Conservation (phyloP, 2,329 filamentous ascomycete genomes). For the Boeremia exigua region DNA sequence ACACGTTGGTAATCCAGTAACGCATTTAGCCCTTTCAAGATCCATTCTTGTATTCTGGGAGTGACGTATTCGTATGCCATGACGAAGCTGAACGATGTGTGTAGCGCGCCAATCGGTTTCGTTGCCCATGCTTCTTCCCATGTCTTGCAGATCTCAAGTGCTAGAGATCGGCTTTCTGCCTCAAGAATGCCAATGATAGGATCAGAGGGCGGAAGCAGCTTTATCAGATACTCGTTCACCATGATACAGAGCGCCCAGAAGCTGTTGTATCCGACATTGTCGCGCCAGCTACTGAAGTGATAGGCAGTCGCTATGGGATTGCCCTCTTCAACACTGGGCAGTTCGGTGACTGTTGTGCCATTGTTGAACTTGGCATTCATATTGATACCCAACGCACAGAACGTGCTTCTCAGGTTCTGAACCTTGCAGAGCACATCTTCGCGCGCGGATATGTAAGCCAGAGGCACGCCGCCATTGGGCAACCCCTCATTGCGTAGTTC, state of each 20-base stretch:
- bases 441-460: conserved; percentile 14
- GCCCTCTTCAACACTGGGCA: conserved; percentile 23
- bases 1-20: conserved; percentile 36
- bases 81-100: conserved; percentile 41
- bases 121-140: conserved; percentile 45
- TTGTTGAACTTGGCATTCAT: conserved; percentile 32
- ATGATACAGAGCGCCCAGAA: conserved; percentile 42
- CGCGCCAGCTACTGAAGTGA: conserved; percentile 40
- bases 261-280: conserved; percentile 41
- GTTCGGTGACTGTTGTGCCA: conserved; percentile 28
- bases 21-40: conserved; percentile 34
- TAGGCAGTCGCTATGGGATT: conserved; percentile 34
- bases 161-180: conserved; percentile 34
- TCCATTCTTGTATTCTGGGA: conserved; percentile 34
- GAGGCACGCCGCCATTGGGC: not conserved
- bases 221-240: conserved; percentile 38
- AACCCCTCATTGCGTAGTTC: conserved; percentile 19
- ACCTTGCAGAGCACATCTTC: conserved; percentile 31
- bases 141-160: conserved; percentile 43
- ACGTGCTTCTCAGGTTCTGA: conserved; percentile 30
- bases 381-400: conserved; percentile 25
- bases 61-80: conserved; percentile 41
- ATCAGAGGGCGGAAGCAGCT: conserved; percentile 33
- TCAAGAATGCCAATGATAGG: conserved; percentile 29
- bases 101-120: conserved; percentile 41